Percentiles rank a stretch among this genome's conserved stretches.
Conservation (phyloP, 768 basidiomycete species). For the Tricholoma bakamatsutake region DNA sequence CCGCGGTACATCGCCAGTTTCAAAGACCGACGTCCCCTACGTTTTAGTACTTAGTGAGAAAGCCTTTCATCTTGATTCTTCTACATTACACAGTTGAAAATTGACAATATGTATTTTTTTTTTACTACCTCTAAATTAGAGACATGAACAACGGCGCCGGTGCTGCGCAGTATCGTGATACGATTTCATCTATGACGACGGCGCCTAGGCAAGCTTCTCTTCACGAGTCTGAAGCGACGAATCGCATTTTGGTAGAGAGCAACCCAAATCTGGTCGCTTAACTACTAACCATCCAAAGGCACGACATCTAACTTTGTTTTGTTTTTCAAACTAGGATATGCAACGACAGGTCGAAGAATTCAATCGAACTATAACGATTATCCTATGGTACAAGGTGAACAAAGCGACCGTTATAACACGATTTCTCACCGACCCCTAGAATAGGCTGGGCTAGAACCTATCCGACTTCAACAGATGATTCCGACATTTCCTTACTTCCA, state of each 20-base stretch:
- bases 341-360: conserved; percentile 37
- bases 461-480: conserved; percentile 51
- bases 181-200: background rate
- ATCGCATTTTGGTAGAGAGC: conserved; percentile 3
- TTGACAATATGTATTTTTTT: background rate
- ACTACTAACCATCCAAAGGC: background rate
- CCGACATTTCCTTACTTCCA: conserved; percentile 64
- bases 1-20: conserved; percentile 26
- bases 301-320: background rate
- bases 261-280: background rate
- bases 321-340: conserved; percentile 25
- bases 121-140: background rate
- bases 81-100: background rate
- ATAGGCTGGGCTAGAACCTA: conserved; percentile 47
- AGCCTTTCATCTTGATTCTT: background rate
- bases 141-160: conserved; percentile 4
- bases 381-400: conserved; percentile 64
- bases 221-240: conserved; percentile 3
- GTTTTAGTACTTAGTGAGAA: conserved; percentile 1
- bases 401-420: background rate
- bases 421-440: background rate
- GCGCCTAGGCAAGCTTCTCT: background rate
- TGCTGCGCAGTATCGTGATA: no score
- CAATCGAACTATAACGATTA: conserved; percentile 53
- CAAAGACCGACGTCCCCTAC: conserved; percentile 19